These are phyloP conservation scores for Solanum habrochaites DNA, from an alignment of 257 asterid genomes.

Conservation along the genomic window DNA sequence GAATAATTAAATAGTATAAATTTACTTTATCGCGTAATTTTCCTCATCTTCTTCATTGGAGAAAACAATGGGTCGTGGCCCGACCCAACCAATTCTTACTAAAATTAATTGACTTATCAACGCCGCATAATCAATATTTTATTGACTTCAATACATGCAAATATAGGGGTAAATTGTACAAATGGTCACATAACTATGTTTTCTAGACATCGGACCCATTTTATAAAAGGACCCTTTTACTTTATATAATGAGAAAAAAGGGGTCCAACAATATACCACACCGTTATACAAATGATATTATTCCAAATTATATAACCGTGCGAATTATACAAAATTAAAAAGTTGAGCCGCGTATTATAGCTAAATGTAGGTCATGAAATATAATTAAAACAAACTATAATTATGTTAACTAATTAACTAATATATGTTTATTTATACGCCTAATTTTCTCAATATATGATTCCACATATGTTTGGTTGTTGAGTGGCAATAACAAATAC, in stretches of 20 bases:
- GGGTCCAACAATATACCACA: background rate
- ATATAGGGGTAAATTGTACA: background rate
- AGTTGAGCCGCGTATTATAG: too few species aligned
- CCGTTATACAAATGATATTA: too few species aligned
- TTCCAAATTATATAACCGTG: too few species aligned
- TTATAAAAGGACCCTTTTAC: too few species aligned
- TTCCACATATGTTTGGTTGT: background rate
- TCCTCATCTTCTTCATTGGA: conserved; percentile 62
- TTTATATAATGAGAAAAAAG: background rate
- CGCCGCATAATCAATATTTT: background rate
- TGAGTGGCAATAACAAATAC: background rate
- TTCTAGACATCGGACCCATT: background rate
- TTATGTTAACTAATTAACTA: too few species aligned
- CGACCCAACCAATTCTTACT: background rate
- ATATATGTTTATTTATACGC: too few species aligned
- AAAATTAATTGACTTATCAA: background rate
- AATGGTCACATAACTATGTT: background rate
- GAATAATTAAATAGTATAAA: too few species aligned
- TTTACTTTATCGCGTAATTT: too few species aligned
- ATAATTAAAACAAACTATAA: too few species aligned
- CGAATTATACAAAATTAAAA: too few species aligned
- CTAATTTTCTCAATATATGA: background rate
- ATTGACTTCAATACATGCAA: background rate
- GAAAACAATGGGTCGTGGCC: conserved; percentile 31
- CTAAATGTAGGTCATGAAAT: too few species aligned